phyloP scores from a whole-genome alignment of 805 yeast species.

The Barnettozyma vustinii region DNA sequence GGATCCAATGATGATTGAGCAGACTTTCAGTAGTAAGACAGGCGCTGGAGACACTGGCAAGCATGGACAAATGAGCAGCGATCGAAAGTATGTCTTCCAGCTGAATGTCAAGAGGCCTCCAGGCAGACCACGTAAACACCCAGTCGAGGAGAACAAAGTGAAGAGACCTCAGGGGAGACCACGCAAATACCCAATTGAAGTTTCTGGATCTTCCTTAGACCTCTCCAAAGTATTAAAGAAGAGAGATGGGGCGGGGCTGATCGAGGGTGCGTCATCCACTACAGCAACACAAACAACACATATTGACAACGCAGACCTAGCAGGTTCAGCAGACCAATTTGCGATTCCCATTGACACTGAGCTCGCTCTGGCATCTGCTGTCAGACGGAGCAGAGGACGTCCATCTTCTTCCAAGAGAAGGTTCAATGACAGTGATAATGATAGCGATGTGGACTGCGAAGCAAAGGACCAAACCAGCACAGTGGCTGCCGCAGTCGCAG shows the following conservation, averaged over 20 bases:
- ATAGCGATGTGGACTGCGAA: neutral
- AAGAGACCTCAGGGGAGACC: slow-evolving; percentile 28
- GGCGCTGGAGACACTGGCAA: neutral
- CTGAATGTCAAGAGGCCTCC: slow-evolving; percentile 33
- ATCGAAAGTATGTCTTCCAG: slow-evolving; percentile 19
- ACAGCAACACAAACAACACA: neutral
- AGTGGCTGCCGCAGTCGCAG: slow-evolving; percentile 8
- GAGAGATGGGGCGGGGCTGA: neutral
- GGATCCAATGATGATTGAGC: slow-evolving; percentile 20
- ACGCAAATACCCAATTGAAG: slow-evolving; percentile 21
- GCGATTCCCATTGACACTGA: slow-evolving; percentile 6
- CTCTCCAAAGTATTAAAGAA: slow-evolving; percentile 4
- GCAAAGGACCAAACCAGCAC: neutral
- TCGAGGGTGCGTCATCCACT: neutral
- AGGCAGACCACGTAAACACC: slow-evolving; percentile 47
- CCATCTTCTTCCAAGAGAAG: slow-evolving; percentile 11
- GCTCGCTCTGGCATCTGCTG: slow-evolving; percentile 4
- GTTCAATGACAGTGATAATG: neutral
- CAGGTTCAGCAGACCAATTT: neutral
- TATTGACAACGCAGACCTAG: neutral
- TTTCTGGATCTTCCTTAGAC: neutral
- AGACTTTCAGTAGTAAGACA: slow-evolving; percentile 12
- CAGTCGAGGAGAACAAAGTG: slow-evolving; percentile 38
- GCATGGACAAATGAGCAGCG: slow-evolving; percentile 2
- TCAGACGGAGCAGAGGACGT: slow-evolving; percentile 13